These are phyloP conservation scores for Aspergillus sparsus DNA, from an alignment of 495 filamentous ascomycete genomes.

Conservation along the genomic window DNA sequence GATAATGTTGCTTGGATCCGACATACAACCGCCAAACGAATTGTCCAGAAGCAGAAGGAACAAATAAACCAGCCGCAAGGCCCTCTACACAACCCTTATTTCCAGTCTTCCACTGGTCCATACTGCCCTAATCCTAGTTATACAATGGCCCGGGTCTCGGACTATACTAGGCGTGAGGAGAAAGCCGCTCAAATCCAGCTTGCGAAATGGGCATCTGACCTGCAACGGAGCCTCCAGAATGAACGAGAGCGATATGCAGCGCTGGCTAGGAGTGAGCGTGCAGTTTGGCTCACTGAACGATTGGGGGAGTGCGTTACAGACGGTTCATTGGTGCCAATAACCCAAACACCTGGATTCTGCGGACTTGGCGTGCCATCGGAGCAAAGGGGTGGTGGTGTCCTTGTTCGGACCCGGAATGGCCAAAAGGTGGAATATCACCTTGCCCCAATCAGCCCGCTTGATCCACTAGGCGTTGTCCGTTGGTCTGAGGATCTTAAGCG, in stretches of 20 bases:
- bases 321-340: slow-evolving; percentile 61
- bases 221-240: slow-evolving; percentile 79
- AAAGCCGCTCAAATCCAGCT: slow-evolving; percentile 75
- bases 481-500: slow-evolving; percentile 67
- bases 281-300: slow-evolving; percentile 75
- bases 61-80: slow-evolving; percentile 11
- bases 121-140: slow-evolving; percentile 55
- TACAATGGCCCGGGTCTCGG: slow-evolving; percentile 68
- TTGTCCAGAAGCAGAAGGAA: slow-evolving; percentile 63
- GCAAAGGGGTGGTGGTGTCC: slow-evolving; percentile 24
- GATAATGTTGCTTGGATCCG: slow-evolving; percentile 85
- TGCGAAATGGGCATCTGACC: slow-evolving; percentile 85
- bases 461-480: slow-evolving; percentile 75
- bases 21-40: slow-evolving; percentile 83
- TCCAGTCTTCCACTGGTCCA: slow-evolving; percentile 29
- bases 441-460: slow-evolving; percentile 52
- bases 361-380: slow-evolving; percentile 27
- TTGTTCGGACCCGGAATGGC: slow-evolving; percentile 30
- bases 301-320: slow-evolving; percentile 74
- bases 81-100: slow-evolving; percentile 18
- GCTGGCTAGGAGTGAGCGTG: slow-evolving; percentile 69
- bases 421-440: slow-evolving; percentile 32
- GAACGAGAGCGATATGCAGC: slow-evolving; percentile 77
- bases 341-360: slow-evolving; percentile 39
- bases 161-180: slow-evolving; percentile 72